Evolutionary conservation across 192 early-diverging fungal species (phyloP).

Genomic region (Gaertneriomyces semiglobifer): DNA sequence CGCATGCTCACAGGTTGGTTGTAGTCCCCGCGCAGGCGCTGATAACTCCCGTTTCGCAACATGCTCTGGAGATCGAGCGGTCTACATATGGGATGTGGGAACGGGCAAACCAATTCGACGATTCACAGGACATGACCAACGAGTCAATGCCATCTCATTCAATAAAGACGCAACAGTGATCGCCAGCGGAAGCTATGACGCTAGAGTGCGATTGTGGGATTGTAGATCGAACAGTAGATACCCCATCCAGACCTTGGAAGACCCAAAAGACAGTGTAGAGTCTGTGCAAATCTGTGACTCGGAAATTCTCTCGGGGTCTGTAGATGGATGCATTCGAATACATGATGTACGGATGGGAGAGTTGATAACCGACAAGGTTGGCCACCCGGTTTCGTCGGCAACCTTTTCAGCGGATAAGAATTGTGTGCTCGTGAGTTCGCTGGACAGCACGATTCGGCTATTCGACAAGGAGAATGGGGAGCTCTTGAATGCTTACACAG

Average conservation of each 20-base stretch:
- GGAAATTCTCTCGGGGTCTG: constrained; percentile 80
- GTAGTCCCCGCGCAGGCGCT: constrained; percentile 18
- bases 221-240: constrained; percentile 40
- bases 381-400: constrained; percentile 73
- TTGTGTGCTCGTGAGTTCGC: constrained; percentile 68
- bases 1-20: not conserved
- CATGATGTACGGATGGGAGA: constrained; percentile 83
- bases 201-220: constrained; percentile 77
- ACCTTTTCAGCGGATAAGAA: constrained; percentile 63
- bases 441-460: constrained; percentile 79
- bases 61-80: constrained; percentile 75
- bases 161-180: constrained; percentile 74
- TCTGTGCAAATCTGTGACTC: constrained; percentile 65
- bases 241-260: constrained; percentile 80
- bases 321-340: constrained; percentile 76
- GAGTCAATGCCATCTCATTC: constrained; percentile 81
- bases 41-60: constrained; percentile 66
- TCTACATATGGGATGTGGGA: constrained; percentile 84
- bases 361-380: constrained; percentile 67
- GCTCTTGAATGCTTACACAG: constrained; percentile 70
- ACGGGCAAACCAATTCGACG: constrained; percentile 68
- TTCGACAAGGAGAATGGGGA: constrained; percentile 77
- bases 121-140: constrained; percentile 75
- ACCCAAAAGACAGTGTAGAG: constrained; percentile 83
- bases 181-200: constrained; percentile 76